These are phyloP conservation scores for Geotrichum phurueaensis DNA, from an alignment of 1,139 yeast genomes.

Conservation along the genomic window DNA sequence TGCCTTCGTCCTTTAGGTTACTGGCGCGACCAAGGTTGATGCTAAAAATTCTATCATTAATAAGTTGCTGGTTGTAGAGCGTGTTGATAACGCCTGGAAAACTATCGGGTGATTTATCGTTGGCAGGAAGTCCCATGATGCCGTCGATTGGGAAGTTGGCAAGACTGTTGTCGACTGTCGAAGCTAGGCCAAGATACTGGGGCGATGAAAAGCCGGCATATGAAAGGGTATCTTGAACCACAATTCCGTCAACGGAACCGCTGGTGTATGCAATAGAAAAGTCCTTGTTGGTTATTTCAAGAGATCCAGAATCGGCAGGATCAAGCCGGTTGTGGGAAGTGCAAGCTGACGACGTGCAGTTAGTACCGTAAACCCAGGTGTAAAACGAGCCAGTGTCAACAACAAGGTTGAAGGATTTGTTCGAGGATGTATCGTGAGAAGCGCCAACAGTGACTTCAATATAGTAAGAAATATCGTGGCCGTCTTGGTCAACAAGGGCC, in stretches of 20 bases:
- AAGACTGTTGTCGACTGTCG: conserved; percentile 49
- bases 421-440: neutral
- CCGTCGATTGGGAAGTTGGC: conserved; percentile 53
- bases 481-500: conserved; percentile 26
- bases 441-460: conserved; percentile 29
- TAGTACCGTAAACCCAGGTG: conserved; percentile 55
- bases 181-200: conserved; percentile 51
- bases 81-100: conserved; percentile 41
- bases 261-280: conserved; percentile 51
- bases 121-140: conserved; percentile 51
- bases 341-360: conserved; percentile 48
- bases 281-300: conserved; percentile 25
- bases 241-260: conserved; percentile 50
- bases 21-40: conserved; percentile 38
- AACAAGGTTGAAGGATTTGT: conserved; percentile 42
- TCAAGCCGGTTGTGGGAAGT: conserved; percentile 35
- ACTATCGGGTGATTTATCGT: conserved; percentile 25
- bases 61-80: conserved; percentile 36
- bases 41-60: conserved; percentile 39
- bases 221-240: conserved; percentile 39
- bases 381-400: conserved; percentile 64
- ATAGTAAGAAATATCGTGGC: conserved; percentile 32
- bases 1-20: conserved; percentile 52
- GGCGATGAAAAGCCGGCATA: conserved; percentile 43
- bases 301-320: conserved; percentile 24